Evolutionary conservation across 2,329 filamentous ascomycete species (phyloP).

Genomic region (Aschersonia sp.): DNA sequence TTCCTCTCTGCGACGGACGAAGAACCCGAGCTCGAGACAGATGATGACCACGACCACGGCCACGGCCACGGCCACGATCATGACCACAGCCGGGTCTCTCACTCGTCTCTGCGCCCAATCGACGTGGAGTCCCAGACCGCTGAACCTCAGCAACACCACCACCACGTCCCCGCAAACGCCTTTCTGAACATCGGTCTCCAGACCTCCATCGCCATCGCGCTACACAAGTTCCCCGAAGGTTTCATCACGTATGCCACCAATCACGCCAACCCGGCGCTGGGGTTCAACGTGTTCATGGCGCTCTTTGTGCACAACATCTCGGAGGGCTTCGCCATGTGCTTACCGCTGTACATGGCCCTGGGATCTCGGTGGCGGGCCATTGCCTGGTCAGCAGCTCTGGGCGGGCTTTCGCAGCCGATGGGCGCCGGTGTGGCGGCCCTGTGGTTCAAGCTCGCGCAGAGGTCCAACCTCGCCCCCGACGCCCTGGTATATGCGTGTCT

Average conservation of each 20-base stretch:
- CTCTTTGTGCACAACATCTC: slow-evolving; percentile 97
- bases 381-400: slow-evolving; percentile 67
- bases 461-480: slow-evolving; percentile 32
- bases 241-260: slow-evolving; percentile 94
- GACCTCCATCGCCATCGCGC: slow-evolving; percentile 83
- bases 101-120: slow-evolving; percentile 16
- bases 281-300: slow-evolving; percentile 85
- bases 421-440: slow-evolving; percentile 73
- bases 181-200: slow-evolving; percentile 93
- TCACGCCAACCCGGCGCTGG: slow-evolving; percentile 79
- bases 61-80: not conserved
- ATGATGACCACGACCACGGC: not conserved
- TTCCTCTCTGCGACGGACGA: slow-evolving; percentile 13
- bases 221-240: slow-evolving; percentile 86
- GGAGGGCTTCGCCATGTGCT: slow-evolving; percentile 86
- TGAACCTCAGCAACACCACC: slow-evolving; percentile 50
- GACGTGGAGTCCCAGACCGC: slow-evolving; percentile 26
- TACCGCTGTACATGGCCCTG: slow-evolving; percentile 85
- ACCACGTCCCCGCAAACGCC: slow-evolving; percentile 87
- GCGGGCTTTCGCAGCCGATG: slow-evolving; percentile 73
- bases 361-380: slow-evolving; percentile 70
- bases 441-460: slow-evolving; percentile 63
- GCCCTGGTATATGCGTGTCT: slow-evolving; percentile 59
- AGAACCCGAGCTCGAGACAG: slow-evolving; percentile 8
- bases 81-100: slow-evolving; percentile 5